Base-by-base conservation (phyloP, 139 green algal genomes). In the Micractinium conductrix region DNA sequence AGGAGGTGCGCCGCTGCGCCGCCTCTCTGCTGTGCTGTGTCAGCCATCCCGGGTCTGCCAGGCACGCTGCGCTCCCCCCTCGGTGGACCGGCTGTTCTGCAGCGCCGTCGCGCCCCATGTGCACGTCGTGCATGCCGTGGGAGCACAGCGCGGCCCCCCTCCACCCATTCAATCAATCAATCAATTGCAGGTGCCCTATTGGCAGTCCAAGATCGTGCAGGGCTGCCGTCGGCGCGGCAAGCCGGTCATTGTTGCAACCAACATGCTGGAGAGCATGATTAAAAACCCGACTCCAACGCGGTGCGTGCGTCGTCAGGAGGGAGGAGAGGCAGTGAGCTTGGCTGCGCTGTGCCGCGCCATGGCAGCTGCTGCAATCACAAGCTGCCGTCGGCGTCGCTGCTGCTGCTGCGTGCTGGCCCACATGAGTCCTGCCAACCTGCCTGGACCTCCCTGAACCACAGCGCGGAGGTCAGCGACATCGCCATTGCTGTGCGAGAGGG, bases 241-340 rank as follows among this genome's bases (percentile, higher is more conserved):
- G 88, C 92, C 92, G 12, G 90, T 94, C 28, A 96, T 96, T 76
- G 93, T 96, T 67, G 93, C 93, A 45, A 96, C 93, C 70, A 96
- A 96, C 89, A 96, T 96, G 92, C 90, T 96, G 45, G 94, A 97
- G 87, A 89, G 67, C 74, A 97, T 97, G 94, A 95, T 96, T 70
- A 76, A 88, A 26, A 92, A 96, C 89, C 91, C 93, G 28, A 95
- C 93, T 26, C 94, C 94, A 44, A 96, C 94, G 4, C 79, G 94
- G 91, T 55, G 89, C 48, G 16, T 58, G 48, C 48, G 12, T 16
- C 10, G 12, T 24, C 48, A 16, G 48, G 10, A 16, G 16, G 48
- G 48, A 58, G 48, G 48, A 58, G 48, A 58, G 16, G 48, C 12
- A 58, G 48, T 10, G 48, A 10, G 48, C 16, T 58, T 10, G 10